A percentile compares a stretch with the other conserved stretches of the same genome.
These are phyloP conservation scores for Craterostigma plantagineum DNA, from an alignment of 257 asterid genomes.

Conservation along the genomic window DNA sequence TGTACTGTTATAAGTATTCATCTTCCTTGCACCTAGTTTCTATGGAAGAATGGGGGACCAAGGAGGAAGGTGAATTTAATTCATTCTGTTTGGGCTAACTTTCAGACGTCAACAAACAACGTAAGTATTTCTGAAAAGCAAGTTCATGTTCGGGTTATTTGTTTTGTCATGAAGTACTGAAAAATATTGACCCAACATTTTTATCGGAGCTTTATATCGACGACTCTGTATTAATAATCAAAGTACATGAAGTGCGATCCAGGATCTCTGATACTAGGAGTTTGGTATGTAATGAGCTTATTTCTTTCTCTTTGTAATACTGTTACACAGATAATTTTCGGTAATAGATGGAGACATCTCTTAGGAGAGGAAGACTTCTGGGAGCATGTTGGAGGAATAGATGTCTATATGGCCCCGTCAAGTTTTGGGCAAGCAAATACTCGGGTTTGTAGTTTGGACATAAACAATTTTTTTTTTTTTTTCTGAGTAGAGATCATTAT, in stretches of 20 bases:
- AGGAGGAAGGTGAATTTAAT: conserved; percentile 43
- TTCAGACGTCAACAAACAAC: conserved; percentile 69
- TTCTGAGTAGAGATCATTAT: too few species aligned
- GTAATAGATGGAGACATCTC: conserved; percentile 85
- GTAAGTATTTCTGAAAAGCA: conserved; percentile 15
- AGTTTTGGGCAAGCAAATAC: conserved; percentile 97
- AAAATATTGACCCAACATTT: too few species aligned
- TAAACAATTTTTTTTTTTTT: conserved; percentile 2
- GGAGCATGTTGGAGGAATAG: conserved; percentile 97
- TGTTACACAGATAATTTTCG: conserved; percentile 57
- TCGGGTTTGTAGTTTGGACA: conserved; percentile 29
- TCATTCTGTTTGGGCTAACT: conserved; percentile 93
- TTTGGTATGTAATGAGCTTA: neutral
- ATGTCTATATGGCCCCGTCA: conserved; percentile 68
- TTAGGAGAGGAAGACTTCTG: conserved; percentile 86
- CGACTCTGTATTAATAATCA: too few species aligned
- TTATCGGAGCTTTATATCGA: too few species aligned
- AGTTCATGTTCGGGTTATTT: neutral
- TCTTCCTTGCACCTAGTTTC: conserved; percentile 18
- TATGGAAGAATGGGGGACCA: conserved; percentile 74
- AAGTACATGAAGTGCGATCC: neutral
- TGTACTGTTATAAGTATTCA: conserved; percentile 2
- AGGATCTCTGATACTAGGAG: conserved; percentile 2
- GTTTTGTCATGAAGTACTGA: too few species aligned
- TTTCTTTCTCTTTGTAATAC: conserved; percentile 6